Conservation (phyloP, 331 rosid species). For the Telfairia occidentalis region DNA sequence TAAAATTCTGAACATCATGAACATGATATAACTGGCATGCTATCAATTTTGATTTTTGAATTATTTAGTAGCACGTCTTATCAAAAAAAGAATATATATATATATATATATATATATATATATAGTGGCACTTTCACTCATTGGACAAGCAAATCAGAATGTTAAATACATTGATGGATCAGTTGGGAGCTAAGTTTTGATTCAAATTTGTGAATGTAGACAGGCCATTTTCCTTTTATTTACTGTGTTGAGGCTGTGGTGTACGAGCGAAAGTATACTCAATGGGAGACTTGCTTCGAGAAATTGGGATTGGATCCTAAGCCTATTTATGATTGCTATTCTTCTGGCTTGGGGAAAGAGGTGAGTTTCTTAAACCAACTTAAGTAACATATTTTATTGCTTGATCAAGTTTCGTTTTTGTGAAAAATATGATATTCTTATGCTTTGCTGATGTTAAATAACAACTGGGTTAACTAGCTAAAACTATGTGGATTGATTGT, state of each 20-base stretch:
- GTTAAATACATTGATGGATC: background rate
- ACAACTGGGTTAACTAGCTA: background rate
- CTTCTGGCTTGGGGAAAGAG: conserved; percentile 50
- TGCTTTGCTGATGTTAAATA: background rate
- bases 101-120: too few relatives aligned
- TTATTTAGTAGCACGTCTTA: background rate
- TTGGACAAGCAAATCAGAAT: background rate
- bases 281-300: conserved; percentile 68
- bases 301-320: conserved; percentile 52
- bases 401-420: conserved; percentile 1
- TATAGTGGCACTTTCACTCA: background rate
- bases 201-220: conserved; percentile 32
- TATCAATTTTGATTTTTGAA: background rate
- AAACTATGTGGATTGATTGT: background rate
- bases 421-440: background rate
- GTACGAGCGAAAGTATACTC: conserved; percentile 14
- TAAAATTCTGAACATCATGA: background rate
- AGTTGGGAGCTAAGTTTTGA: background rate
- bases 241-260: conserved; percentile 54
- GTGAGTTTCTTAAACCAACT: conserved; percentile 28
- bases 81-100: too few relatives aligned
- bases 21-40: background rate
- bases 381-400: background rate
- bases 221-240: conserved; percentile 61
- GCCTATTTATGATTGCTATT: conserved; percentile 47